Conservation (phyloP, 805 yeast genomes). For the Tetrapisispora pingtungensis region DNA sequence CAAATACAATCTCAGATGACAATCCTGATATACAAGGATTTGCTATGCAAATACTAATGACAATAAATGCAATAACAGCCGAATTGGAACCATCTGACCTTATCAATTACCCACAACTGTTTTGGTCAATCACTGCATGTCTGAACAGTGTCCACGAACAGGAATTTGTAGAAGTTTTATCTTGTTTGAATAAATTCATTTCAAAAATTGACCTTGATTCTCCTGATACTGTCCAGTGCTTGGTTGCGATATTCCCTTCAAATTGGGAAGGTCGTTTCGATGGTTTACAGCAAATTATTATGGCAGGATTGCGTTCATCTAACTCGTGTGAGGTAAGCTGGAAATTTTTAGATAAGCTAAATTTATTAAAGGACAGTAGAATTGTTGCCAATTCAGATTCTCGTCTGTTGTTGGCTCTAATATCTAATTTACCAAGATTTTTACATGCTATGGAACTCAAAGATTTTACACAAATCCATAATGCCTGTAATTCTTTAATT, state of each 20-base stretch:
- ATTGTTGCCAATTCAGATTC: constrained; percentile 65
- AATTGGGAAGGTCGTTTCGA: constrained; percentile 93
- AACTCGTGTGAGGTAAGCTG: constrained; percentile 71
- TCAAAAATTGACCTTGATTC: constrained; percentile 81
- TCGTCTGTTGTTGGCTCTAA: constrained; percentile 58
- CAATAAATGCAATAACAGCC: constrained; percentile 83
- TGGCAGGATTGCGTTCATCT: constrained; percentile 77
- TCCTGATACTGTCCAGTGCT: constrained; percentile 72
- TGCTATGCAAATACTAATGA: constrained; percentile 94
- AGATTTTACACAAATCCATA: constrained; percentile 40
- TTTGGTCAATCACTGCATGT: constrained; percentile 93
- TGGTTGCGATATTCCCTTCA: constrained; percentile 81
- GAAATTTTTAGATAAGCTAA: constrained; percentile 61
- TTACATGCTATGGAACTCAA: constrained; percentile 64
- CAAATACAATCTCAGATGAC: constrained; percentile 87
- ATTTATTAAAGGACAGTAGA: constrained; percentile 56
- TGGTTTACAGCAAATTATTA: constrained; percentile 70
- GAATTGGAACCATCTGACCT: constrained; percentile 70
- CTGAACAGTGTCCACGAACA: constrained; percentile 83
- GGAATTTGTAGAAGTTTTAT: constrained; percentile 80
- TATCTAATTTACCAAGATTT: constrained; percentile 77
- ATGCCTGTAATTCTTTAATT: constrained; percentile 48
- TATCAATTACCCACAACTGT: constrained; percentile 82
- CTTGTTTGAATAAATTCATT: constrained; percentile 71
- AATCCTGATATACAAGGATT: constrained; percentile 89